Evolutionary conservation across 495 filamentous ascomycete genomes (phyloP), one percentile per base, ranked within the genome.

Genomic region (Neurospora sp.): DNA sequence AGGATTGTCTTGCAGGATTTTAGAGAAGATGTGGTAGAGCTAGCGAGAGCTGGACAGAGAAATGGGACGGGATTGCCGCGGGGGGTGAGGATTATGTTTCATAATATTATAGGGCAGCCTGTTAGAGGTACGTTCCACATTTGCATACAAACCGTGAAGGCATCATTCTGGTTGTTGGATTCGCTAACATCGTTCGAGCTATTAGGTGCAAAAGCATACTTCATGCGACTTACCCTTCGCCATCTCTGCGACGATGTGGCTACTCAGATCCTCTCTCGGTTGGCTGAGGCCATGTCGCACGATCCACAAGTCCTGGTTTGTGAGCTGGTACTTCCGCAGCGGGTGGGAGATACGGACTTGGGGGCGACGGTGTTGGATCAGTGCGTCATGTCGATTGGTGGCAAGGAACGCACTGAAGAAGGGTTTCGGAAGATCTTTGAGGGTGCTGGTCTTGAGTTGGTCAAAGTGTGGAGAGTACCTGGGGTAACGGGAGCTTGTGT

Each of bases 261-360:
- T 22, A 75, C 72, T 14, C 42, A 69, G 14, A 79, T 79, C 14
- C 72, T 78, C 35, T 61, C 70, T 12, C 72, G 74, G 2, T 71
- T 77, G 1, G 73, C 75, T 8, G 72, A 45, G 4, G 75, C 72
- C 9, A 80, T 80, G 75, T 69, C 75, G 0, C 48, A 38, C 8
- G 48, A 74, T 40, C 82, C 77, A 16, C 69, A 71, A n/a, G 72
- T 81, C 7, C 70, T 81, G 0, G 75, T 81, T 40, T 75, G 74
- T 40, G 80, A 82, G 35, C 74, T 78, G 76, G 78, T 79, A n/a
- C 70, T 82, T 40, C 77, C 76, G 4, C 69, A 73, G 27, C 73
- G 70, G 0, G 78, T 74, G 0, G 75, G 72, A 18, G 79, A 76
- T 14, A 22, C 72, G 20, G 74, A 78, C n/a, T 77, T 76, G n/a